These are phyloP conservation scores for Syncephalastrum racemosum DNA, from an alignment of 371 early-diverging fungal genomes.

Conservation along the genomic window DNA sequence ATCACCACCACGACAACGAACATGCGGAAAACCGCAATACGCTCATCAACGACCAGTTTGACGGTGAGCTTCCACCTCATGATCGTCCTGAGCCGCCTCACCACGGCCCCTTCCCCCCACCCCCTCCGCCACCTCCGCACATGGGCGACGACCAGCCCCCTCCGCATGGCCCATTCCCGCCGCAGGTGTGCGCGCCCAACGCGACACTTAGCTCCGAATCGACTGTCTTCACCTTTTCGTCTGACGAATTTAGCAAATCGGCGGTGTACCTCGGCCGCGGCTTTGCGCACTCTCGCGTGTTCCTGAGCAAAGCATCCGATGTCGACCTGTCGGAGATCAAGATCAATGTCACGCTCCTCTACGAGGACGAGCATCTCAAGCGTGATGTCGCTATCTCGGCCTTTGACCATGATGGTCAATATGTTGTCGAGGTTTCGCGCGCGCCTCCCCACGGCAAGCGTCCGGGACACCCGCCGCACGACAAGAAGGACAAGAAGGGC, in stretches of 20 bases:
- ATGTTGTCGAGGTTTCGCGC: constrained; percentile 17
- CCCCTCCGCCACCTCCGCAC: no score
- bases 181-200: constrained; percentile 7
- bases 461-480: constrained; percentile 1
- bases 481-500: background rate
- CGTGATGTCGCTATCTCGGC: constrained; percentile 9
- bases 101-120: no score
- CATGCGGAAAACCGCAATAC: no score
- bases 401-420: constrained; percentile 23
- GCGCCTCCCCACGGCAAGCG: constrained; percentile 5
- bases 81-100: no score
- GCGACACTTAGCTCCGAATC: constrained; percentile 11
- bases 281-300: constrained; percentile 13
- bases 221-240: constrained; percentile 15
- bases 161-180: background rate
- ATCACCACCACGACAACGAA: background rate
- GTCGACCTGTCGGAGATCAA: constrained; percentile 9
- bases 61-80: no score
- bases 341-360: constrained; percentile 17
- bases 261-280: constrained; percentile 14
- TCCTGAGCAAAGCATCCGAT: constrained; percentile 5
- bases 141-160: no score
- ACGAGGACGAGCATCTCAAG: constrained; percentile 7
- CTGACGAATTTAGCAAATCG: constrained; percentile 19
- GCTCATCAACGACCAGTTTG: no score